Evolutionary conservation across 2,329 filamentous ascomycete genomes (phyloP).

Genomic region (Aspergillus sp.): DNA sequence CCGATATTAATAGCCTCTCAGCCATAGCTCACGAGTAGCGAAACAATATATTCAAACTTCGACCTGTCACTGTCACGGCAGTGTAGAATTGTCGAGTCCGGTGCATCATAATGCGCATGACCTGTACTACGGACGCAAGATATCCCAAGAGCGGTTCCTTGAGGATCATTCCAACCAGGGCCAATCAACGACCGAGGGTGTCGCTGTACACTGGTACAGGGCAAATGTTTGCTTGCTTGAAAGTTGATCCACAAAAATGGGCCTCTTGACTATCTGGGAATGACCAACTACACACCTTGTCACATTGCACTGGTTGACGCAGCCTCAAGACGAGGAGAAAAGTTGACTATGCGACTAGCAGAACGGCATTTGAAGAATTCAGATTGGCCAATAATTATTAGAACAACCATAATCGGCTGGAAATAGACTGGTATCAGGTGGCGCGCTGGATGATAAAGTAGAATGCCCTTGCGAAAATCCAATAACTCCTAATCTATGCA

Average conservation of each 20-base stretch:
- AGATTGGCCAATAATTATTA: background rate
- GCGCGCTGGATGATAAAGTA: background rate
- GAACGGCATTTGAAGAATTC: background rate
- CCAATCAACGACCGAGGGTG: too few relatives aligned
- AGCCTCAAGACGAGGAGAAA: background rate
- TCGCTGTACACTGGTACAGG: too few relatives aligned
- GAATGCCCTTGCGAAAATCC: background rate
- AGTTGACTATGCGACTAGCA: background rate
- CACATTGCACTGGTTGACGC: background rate
- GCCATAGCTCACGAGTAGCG: background rate
- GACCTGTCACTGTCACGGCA: too few relatives aligned
- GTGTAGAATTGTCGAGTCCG: too few relatives aligned
- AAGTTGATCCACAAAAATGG: too few relatives aligned
- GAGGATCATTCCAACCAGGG: too few relatives aligned
- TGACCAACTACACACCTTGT: too few relatives aligned
- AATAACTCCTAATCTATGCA: conserved; percentile 10
- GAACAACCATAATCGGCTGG: background rate
- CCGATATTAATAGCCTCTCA: background rate
- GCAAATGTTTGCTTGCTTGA: too few relatives aligned
- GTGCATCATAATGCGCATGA: too few relatives aligned
- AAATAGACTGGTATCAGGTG: conserved; percentile 3
- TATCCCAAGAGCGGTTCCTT: too few relatives aligned
- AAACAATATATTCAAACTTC: background rate
- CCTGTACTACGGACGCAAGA: too few relatives aligned
- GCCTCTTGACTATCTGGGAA: too few relatives aligned